Conservation (phyloP, 495 filamentous ascomycete genomes). For the Neurospora sp. region DNA sequence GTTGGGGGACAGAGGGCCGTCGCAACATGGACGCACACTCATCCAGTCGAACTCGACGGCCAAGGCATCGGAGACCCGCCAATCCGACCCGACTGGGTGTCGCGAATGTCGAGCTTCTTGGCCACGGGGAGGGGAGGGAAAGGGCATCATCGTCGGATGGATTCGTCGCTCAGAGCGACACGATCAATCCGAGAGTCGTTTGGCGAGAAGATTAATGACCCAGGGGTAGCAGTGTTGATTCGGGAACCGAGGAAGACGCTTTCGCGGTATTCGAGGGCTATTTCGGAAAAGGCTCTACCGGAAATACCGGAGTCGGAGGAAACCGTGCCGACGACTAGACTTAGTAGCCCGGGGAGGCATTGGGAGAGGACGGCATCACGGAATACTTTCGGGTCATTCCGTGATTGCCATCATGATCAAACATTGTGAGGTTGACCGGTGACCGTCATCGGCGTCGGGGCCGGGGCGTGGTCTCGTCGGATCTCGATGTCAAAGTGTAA, state of each 20-base stretch:
- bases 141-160: not conserved
- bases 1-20: not conserved
- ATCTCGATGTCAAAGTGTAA: not conserved
- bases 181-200: conserved; percentile 17
- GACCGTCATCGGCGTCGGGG: not conserved
- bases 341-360: not conserved
- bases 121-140: not conserved
- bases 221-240: conserved; percentile 8
- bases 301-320: not conserved
- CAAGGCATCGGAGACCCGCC: conserved; percentile 5
- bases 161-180: not conserved
- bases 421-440: not conserved
- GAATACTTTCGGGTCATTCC: not conserved
- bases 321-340: not conserved
- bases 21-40: conserved; percentile 10
- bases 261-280: not conserved
- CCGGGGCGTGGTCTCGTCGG: not conserved
- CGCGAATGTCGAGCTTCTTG: conserved; percentile 5
- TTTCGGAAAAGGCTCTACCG: not conserved
- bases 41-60: conserved; percentile 23
- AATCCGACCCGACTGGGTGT: conserved; percentile 2
- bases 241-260: conserved; percentile 4
- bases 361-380: not conserved
- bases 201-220: conserved; percentile 20
- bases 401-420: not conserved